Base-by-base conservation (phyloP, 73 alveolate species). In the Paramecium pentaurelia region DNA sequence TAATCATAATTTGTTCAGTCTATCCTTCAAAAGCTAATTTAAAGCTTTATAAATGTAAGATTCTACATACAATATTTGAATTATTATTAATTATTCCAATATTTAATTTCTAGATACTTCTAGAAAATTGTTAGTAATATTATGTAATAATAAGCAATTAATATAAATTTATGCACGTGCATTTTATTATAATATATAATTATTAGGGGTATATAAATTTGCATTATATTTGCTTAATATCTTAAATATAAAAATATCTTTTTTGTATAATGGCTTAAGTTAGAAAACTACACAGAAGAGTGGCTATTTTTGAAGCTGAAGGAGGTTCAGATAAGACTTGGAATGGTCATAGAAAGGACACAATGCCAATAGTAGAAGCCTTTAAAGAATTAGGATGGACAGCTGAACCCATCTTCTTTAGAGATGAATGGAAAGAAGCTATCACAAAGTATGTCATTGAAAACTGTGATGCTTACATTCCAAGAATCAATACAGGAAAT, bases 281-380 rank as follows among this genome's bases (percentile, higher is more conserved):
- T 6, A 60, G 80, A 60, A 32, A 71, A 71, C 86, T 71, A 27
- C 86, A 71, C 86, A 71, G 86, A 71, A 71, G 86, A 71, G 86
- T 71, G 32, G 86, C 86, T 9, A 71, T 71, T 18, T 71, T 71
- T 20, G 86, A 71, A 71, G 86, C 86, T 9, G 86, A 71, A 71
- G 86, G 86, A 34, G 86, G 86, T 14, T 28, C 58, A 28, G 86
- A 71, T 12, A 71, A 71, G 14, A 71, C 86, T 37, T 71, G 86
- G 86, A 71, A 71, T 71, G 86, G 86, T 28, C 86, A 71, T 60
- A 71, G 86, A 71, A 71, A 71, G 86, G 86, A 71, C 60, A 83
- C 92, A 10, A 77, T 83, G 25, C 92, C 92, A 25, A 83, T 83
- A 30, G 92, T 83, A 3, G 92, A 83, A 83, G 92, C 92, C 92